These are phyloP conservation scores for Catunica adiposa DNA, from an alignment of 2,329 filamentous ascomycete genomes.

Conservation along the genomic window DNA sequence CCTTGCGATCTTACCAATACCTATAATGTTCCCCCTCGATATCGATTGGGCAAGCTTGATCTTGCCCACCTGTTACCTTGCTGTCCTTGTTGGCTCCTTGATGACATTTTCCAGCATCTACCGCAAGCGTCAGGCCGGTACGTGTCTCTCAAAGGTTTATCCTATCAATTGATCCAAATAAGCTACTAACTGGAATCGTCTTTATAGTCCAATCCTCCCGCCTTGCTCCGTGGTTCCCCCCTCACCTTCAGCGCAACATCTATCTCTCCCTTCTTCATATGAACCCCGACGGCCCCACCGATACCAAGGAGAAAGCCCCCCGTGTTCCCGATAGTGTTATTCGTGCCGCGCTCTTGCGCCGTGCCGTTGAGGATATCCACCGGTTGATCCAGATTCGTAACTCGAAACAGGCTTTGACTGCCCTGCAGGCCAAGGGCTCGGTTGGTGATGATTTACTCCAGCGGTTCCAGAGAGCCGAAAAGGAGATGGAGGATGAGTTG, in stretches of 20 bases:
- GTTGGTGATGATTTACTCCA: conserved; percentile 95
- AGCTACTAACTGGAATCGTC: neutral
- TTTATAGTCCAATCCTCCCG: conserved; percentile 56
- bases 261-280: conserved; percentile 86
- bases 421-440: conserved; percentile 72
- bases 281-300: conserved; percentile 35
- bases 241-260: conserved; percentile 81
- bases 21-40: conserved; percentile 32
- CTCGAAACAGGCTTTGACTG: conserved; percentile 73
- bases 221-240: conserved; percentile 85
- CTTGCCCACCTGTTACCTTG: conserved; percentile 78
- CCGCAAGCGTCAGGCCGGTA: conserved; percentile 75
- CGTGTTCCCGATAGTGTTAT: conserved; percentile 68
- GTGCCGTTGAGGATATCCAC: conserved; percentile 84
- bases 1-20: neutral
- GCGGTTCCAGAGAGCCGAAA: conserved; percentile 77
- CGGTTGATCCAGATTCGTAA: conserved; percentile 77
- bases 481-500: conserved; percentile 93
- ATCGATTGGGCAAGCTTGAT: conserved; percentile 70
- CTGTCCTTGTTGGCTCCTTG: conserved; percentile 72
- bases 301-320: conserved; percentile 56
- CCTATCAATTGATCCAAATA: conserved; percentile 13
- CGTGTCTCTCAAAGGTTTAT: conserved; percentile 21
- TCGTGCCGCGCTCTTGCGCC: conserved; percentile 71
- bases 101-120: conserved; percentile 87